Evolutionary conservation across 192 early-diverging fungal species (phyloP).

Genomic region (Dispira parvispora): DNA sequence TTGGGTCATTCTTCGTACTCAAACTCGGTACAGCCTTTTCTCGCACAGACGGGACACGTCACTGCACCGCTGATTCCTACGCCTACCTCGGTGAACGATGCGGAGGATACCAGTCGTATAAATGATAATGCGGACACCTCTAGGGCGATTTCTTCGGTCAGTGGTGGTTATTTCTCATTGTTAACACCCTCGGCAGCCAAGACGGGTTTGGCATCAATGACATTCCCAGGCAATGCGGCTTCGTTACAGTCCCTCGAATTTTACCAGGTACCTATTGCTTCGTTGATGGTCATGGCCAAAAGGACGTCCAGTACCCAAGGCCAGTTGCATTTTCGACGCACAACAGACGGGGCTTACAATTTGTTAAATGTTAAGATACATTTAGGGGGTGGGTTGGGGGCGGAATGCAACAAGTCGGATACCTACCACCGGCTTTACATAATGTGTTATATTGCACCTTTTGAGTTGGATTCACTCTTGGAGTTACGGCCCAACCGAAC

Average conservation of each 20-base stretch:
- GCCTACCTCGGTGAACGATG: no score
- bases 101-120: no score
- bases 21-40: no score
- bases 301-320: background rate
- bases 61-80: no score
- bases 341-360: conserved; percentile 23
- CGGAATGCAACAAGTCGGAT: conserved; percentile 15
- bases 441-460: conserved; percentile 3
- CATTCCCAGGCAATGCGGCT: background rate
- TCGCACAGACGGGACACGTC: no score
- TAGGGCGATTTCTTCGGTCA: no score
- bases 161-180: background rate
- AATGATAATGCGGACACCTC: no score
- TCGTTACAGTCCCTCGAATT: background rate
- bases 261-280: background rate
- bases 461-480: conserved; percentile 1
- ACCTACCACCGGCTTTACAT: conserved; percentile 1
- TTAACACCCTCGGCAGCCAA: background rate
- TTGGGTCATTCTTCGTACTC: no score
- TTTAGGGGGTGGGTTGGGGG: conserved; percentile 42
- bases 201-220: background rate
- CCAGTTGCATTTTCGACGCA: background rate
- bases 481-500: background rate
- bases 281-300: conserved; percentile 6
- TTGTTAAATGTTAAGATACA: conserved; percentile 29